A percentile compares a stretch with the other conserved stretches of the same genome.
phyloP scores from a whole-genome alignment of 306 rosid species.

The Ochetophila trinervis region DNA sequence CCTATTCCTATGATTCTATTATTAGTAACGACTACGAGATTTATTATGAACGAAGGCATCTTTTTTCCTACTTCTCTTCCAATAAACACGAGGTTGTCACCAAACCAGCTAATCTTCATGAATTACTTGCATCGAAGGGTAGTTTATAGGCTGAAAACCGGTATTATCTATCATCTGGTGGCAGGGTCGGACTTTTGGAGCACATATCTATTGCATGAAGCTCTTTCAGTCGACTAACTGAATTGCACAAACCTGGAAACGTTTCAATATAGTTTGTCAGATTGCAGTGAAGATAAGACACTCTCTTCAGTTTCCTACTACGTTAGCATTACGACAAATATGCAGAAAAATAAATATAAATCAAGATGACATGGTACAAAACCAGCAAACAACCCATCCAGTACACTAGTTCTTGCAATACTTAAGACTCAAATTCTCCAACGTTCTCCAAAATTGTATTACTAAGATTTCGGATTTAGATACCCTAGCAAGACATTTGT shows the following conservation, averaged over 20 bases:
- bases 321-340: not conserved
- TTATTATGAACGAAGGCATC: not conserved
- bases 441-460: too few species aligned
- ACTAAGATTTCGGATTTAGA: too few species aligned
- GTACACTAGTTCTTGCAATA: too few species aligned
- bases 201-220: conserved; percentile 35
- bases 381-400: too few species aligned
- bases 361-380: too few species aligned
- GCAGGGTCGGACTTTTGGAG: conserved; percentile 41
- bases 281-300: not conserved
- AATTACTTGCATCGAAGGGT: not conserved
- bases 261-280: conserved; percentile 3
- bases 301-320: not conserved
- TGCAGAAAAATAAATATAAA: too few species aligned
- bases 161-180: conserved; percentile 21
- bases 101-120: conserved; percentile 4
- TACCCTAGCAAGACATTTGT: too few species aligned
- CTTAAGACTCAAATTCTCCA: too few species aligned
- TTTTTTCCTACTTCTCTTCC: not conserved
- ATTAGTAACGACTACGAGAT: too few species aligned
- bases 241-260: conserved; percentile 36
- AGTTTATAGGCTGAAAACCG: not conserved
- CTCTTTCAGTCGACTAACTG: conserved; percentile 29
- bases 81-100: not conserved
- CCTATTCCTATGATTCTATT: not conserved